A percentile compares a stretch with the other conserved stretches of the same genome.
These are phyloP conservation scores for Pelargonium citronellum DNA, from an alignment of 441 rosid species.

Conservation along the genomic window DNA sequence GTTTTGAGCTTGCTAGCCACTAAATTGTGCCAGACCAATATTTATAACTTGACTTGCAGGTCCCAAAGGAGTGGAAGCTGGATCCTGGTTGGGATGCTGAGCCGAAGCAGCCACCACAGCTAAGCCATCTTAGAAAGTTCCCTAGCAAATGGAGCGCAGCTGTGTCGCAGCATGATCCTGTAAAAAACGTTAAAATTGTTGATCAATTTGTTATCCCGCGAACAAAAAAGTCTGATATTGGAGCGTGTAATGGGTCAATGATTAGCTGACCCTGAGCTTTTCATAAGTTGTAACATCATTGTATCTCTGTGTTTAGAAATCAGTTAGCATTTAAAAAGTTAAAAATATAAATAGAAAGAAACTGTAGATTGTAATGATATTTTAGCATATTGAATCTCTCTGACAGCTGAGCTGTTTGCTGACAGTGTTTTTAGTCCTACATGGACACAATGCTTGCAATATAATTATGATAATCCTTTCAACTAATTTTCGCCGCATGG, in stretches of 20 bases:
- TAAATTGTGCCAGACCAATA: not conserved
- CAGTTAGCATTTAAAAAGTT: not conserved
- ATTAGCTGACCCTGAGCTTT: slow-evolving; percentile 29
- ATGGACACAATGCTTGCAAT: not conserved
- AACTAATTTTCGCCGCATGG: not conserved
- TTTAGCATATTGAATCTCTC: not conserved
- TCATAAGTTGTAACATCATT: slow-evolving; percentile 22
- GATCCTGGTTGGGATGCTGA: slow-evolving; percentile 90
- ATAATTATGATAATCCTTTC: not conserved
- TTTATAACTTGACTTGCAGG: slow-evolving; percentile 42
- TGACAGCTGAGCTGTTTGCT: not conserved
- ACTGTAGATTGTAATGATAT: not conserved
- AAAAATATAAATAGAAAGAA: not conserved
- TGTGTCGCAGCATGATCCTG: slow-evolving; percentile 57
- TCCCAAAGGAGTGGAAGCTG: slow-evolving; percentile 94
- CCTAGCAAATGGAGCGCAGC: slow-evolving; percentile 96
- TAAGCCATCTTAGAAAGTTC: slow-evolving; percentile 52
- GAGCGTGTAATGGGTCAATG: slow-evolving; percentile 31
- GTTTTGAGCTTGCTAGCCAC: not conserved
- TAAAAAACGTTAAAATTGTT: slow-evolving; percentile 66
- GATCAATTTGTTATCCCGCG: slow-evolving; percentile 61
- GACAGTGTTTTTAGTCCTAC: not conserved
- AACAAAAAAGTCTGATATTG: slow-evolving; percentile 34
- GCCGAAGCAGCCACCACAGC: slow-evolving; percentile 42
- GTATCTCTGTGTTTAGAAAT: slow-evolving; percentile 5